Percentiles rank a stretch among this genome's conserved stretches.
Conservation (phyloP, 2,329 filamentous ascomycete species). For the Fusarium clavum region DNA sequence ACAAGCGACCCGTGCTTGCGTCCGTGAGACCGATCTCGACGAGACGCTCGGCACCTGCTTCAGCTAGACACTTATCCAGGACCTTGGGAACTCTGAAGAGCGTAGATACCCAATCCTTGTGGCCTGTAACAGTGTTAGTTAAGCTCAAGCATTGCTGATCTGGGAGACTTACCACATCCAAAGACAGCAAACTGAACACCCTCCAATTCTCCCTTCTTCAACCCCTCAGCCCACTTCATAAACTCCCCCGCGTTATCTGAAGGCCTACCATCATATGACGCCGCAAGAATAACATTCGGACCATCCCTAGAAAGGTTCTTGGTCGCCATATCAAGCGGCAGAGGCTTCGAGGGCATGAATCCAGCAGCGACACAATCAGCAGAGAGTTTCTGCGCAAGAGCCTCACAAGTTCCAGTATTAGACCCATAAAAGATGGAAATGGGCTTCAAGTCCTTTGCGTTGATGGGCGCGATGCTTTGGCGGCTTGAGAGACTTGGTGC, state of each 20-base stretch:
- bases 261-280: not conserved
- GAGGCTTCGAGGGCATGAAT: not conserved
- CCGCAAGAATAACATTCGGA: not conserved
- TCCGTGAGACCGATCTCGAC: constrained; percentile 66
- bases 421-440: constrained; percentile 10
- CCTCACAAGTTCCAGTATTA: constrained; percentile 9
- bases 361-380: constrained; percentile 16
- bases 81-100: constrained; percentile 75
- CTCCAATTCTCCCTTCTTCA: not conserved
- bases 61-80: constrained; percentile 64
- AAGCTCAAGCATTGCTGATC: fast-evolving
- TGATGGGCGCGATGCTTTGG: not conserved
- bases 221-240: not conserved
- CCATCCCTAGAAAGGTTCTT: constrained; percentile 1
- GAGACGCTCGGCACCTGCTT: constrained; percentile 51
- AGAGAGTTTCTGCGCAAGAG: not conserved
- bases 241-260: constrained; percentile 9
- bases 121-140: not conserved
- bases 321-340: not conserved
- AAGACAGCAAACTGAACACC: constrained; percentile 7
- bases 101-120: constrained; percentile 66
- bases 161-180: not conserved
- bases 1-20: constrained; percentile 71
- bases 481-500: not conserved
- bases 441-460: constrained; percentile 1